These are phyloP conservation scores for Solanum clarkiae DNA, from an alignment of 257 asterid species.

Conservation along the genomic window DNA sequence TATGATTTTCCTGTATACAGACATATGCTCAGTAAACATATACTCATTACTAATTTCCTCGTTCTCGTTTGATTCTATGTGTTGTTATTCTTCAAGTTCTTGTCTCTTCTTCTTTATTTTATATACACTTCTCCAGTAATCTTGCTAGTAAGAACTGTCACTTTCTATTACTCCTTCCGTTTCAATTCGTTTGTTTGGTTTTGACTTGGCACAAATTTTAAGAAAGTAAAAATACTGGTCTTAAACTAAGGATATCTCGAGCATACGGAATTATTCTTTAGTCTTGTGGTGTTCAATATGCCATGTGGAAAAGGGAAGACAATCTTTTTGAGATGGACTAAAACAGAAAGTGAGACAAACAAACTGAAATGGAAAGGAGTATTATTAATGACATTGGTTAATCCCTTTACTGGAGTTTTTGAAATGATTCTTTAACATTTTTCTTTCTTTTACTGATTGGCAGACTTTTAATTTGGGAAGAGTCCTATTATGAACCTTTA, in stretches of 20 bases:
- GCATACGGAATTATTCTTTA: too few relatives aligned
- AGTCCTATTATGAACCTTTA: conserved; percentile 52
- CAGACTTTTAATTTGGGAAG: conserved; percentile 95
- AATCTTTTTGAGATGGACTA: too few relatives aligned
- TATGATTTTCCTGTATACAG: conserved; percentile 12
- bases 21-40: conserved; percentile 16
- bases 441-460: background rate
- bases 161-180: background rate
- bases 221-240: too few relatives aligned
- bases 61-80: conserved; percentile 29
- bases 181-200: too few relatives aligned
- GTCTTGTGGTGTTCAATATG: too few relatives aligned
- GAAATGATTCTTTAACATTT: background rate
- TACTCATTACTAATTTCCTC: conserved; percentile 23
- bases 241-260: too few relatives aligned
- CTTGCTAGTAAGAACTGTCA: background rate
- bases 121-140: background rate
- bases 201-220: too few relatives aligned
- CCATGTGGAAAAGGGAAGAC: too few relatives aligned
- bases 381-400: too few relatives aligned
- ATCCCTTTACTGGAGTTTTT: background rate
- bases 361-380: too few relatives aligned
- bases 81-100: conserved; percentile 13
- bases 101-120: conserved; percentile 15
- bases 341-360: too few relatives aligned